phyloP scores from a whole-genome alignment of 2,329 filamentous ascomycete genomes.

The Macrophomina pseudophaseolina region DNA sequence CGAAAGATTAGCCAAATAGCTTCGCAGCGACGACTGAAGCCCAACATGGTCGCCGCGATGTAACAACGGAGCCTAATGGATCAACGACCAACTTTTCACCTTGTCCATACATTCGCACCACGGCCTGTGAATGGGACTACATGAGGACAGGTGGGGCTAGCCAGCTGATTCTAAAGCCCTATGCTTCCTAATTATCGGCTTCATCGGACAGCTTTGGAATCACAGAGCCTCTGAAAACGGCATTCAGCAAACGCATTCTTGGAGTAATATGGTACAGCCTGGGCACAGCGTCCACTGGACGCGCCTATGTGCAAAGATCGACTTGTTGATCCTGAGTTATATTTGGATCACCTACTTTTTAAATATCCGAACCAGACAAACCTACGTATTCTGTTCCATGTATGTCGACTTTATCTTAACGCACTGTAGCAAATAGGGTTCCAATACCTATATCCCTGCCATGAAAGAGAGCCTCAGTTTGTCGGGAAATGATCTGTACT shows the following conservation, averaged over 20 bases:
- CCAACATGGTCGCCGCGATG: too few species aligned
- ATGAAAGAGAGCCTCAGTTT: conserved; percentile 40
- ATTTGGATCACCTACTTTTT: conserved; percentile 32
- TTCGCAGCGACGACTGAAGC: too few species aligned
- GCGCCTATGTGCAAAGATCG: conserved; percentile 14
- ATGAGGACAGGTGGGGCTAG: background rate
- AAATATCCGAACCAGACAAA: conserved; percentile 37
- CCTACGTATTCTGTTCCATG: background rate
- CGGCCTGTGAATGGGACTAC: background rate
- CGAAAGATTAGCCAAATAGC: too few species aligned
- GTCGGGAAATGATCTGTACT: conserved; percentile 38
- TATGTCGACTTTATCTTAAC: background rate
- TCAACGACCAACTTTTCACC: background rate
- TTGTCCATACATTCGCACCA: background rate
- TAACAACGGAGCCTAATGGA: too few species aligned
- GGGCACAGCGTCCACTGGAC: background rate
- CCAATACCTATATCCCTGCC: conserved; percentile 39
- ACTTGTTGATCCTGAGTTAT: conserved; percentile 24
- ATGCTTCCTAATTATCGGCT: background rate
- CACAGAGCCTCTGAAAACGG: background rate
- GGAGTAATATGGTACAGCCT: conserved; percentile 2
- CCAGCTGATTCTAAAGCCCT: background rate
- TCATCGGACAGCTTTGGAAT: background rate
- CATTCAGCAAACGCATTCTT: background rate
- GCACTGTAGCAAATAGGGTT: conserved; percentile 29